Base-by-base conservation (phyloP, 352 stramenopile genomes). In the Globisporangium nunn region DNA sequence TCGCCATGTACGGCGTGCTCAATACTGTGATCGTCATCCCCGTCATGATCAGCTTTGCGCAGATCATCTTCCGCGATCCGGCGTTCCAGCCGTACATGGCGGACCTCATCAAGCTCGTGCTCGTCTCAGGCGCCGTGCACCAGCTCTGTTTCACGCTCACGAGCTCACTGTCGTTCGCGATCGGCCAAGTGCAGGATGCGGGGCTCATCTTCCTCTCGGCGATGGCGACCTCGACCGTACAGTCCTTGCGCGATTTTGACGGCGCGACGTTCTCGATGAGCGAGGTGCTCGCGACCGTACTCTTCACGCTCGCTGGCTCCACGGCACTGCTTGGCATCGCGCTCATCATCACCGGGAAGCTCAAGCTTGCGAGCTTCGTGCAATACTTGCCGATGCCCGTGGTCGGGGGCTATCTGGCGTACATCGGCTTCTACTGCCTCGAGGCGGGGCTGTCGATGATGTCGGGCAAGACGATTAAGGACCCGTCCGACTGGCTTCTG, bases 191-290 rank as follows among this genome's bases (percentile, higher is more conserved):
- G 3, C 97, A 99, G 68, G 96, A 99, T 70, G 96, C 96, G 2
- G 97, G 97, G 0, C 78, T 99, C n/a, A 99, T 99, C 59, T 99
- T 99, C 74, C 78, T 99, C 49, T 97, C 84, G 18, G 81, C 83
- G 47, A 99, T 99, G 81, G 91, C 96, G 11, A 89, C 74, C 28
- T 86, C 77, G 28, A 97, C 97, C 56, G 86, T 92, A 41, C 74
- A 87, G 44, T 81, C 70, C 17, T 54, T 97, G 15, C 78, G 82
- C 28, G 67, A 75, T 6, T 86, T 62, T 72, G 61, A 74, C 40
- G 89, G 69, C 69, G 62, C 84, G 60, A 58, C 68, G 62, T 75
- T 86, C 50, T 78, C 76, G 0, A 92, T 92, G 75, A 70, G 88
- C 8, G 75, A 90, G 52, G 72, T 92, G 50, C 74, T 99, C 37